Evolutionary conservation across 1,139 yeast species (phyloP).

Genomic region (Suhomyces terraborum): DNA sequence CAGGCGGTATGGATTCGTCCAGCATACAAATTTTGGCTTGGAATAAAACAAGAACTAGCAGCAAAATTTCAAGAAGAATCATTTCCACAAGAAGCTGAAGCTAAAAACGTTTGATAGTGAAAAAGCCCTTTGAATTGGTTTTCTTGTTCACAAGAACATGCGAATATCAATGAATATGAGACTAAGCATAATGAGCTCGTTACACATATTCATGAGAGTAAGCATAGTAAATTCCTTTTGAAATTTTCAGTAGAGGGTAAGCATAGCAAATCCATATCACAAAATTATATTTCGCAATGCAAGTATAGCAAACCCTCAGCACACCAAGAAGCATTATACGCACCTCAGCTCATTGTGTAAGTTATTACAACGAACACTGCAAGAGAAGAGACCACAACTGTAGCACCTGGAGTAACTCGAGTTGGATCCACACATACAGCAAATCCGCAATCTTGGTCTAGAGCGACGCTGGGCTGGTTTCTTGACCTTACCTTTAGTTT

Average conservation of each 20-base stretch:
- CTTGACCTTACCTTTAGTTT: slow-evolving; percentile 15
- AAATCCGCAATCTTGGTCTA: slow-evolving; percentile 41
- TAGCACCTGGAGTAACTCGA: slow-evolving; percentile 45
- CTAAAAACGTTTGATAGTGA: neutral
- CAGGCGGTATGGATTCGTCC: neutral
- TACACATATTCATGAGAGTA: too few relatives aligned
- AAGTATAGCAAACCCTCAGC: neutral
- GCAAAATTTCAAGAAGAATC: neutral
- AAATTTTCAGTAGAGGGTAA: too few relatives aligned
- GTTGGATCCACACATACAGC: slow-evolving; percentile 46
- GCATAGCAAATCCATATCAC: neutral
- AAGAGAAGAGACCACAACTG: slow-evolving; percentile 44
- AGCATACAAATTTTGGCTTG: neutral
- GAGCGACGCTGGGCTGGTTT: slow-evolving; percentile 21
- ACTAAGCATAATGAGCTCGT: neutral
- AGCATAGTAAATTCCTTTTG: too few relatives aligned
- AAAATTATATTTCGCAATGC: neutral
- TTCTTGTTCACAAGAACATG: neutral
- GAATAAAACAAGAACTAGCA: neutral
- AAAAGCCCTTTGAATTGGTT: neutral
- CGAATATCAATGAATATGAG: neutral
- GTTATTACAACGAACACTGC: slow-evolving; percentile 45
- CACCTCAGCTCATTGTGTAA: slow-evolving; percentile 50
- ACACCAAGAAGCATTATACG: slow-evolving; percentile 8
- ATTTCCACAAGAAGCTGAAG: neutral